Conservation (phyloP, 768 basidiomycete genomes). For the Boletus huronensis region DNA sequence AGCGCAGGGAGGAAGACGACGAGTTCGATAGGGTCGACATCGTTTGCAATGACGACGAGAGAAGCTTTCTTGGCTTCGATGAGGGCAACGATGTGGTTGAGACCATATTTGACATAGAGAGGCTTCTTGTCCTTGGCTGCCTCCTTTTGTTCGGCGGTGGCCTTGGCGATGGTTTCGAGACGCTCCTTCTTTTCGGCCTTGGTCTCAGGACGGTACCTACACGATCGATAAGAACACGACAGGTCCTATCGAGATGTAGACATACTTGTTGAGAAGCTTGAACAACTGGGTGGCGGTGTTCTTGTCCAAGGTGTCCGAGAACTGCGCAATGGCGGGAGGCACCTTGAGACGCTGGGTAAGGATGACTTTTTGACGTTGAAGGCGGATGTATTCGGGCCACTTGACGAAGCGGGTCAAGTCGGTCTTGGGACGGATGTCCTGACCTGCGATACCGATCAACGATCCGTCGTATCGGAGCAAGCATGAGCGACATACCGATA, state of each 20-base stretch:
- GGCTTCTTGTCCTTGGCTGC: constrained; percentile 88
- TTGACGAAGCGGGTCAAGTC: constrained; percentile 98
- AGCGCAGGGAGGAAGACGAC: constrained; percentile 97
- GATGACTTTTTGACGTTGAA: constrained; percentile 98
- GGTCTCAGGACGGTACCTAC: constrained; percentile 78
- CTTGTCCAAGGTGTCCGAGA: constrained; percentile 97
- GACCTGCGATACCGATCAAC: constrained; percentile 51
- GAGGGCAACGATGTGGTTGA: constrained; percentile 95
- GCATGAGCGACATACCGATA: constrained; percentile 63
- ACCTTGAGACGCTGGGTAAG: constrained; percentile 97
- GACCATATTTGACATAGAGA: constrained; percentile 90
- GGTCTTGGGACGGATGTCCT: constrained; percentile 84
- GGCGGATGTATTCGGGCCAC: constrained; percentile 98
- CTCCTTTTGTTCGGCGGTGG: constrained; percentile 76
- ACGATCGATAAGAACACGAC: background rate
- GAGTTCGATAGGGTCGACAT: constrained; percentile 99
- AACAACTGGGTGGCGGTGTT: constrained; percentile 98
- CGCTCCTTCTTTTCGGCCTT: constrained; percentile 98
- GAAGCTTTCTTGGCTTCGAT: constrained; percentile 97
- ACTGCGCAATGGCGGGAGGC: constrained; percentile 96
- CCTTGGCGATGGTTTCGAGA: constrained; percentile 73
- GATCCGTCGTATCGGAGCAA: background rate
- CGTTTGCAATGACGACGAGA: constrained; percentile 93
- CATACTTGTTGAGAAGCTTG: constrained; percentile 92
- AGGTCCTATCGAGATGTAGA: background rate